A percentile compares a stretch with the other conserved stretches of the same genome.
phyloP scores from a whole-genome alignment of 352 stramenopile species.

The Globisporangium heterothallicum region DNA sequence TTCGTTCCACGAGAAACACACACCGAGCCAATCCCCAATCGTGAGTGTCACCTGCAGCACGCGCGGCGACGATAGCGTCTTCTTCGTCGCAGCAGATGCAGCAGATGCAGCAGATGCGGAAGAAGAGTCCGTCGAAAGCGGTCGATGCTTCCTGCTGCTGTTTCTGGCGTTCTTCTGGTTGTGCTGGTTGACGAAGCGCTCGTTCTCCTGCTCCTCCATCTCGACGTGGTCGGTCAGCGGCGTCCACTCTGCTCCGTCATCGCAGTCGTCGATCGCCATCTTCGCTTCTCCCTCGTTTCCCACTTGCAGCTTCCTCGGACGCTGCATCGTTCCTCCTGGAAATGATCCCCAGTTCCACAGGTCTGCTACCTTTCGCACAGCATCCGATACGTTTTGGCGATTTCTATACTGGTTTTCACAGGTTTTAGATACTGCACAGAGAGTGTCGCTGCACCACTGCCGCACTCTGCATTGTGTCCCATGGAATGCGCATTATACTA shows the following conservation, averaged over 20 bases:
- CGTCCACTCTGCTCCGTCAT: neutral
- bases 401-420: too few species aligned
- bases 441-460: too few species aligned
- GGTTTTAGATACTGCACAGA: too few species aligned
- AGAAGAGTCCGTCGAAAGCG: neutral
- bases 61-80: neutral
- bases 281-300: neutral
- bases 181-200: neutral
- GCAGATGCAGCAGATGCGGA: neutral
- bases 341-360: too few species aligned
- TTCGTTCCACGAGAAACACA: constrained; percentile 1
- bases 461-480: too few species aligned
- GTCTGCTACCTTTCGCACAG: too few species aligned
- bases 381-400: too few species aligned
- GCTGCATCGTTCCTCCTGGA: too few species aligned
- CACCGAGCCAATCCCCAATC: constrained; percentile 11
- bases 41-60: constrained; percentile 9
- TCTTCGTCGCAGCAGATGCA: neutral
- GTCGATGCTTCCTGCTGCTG: too few species aligned
- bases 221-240: neutral
- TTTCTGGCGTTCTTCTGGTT: too few species aligned
- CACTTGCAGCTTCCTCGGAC: too few species aligned
- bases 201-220: neutral
- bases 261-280: neutral
- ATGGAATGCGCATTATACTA: too few species aligned